Evolutionary conservation across 345 rosid species (phyloP).

Genomic region (Linum usitatissimum): DNA sequence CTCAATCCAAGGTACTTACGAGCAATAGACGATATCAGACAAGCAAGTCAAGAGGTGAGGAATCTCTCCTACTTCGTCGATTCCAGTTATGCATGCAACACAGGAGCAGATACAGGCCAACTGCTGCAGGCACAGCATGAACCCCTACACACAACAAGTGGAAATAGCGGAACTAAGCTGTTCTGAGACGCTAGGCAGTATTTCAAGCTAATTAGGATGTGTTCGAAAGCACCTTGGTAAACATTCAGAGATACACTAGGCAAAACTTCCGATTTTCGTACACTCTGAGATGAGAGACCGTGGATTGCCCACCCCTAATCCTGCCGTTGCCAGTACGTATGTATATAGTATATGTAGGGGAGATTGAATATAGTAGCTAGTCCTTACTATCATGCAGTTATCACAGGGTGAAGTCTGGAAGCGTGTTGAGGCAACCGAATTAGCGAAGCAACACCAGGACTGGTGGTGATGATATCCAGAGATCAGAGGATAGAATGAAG

Average conservation of each 20-base stretch:
- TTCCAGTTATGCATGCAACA: constrained; percentile 47
- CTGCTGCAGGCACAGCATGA: constrained; percentile 55
- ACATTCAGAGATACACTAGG: too few species aligned
- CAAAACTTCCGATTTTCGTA: too few species aligned
- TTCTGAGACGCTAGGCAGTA: too few species aligned
- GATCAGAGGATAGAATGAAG: background rate
- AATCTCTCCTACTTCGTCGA: constrained; percentile 50
- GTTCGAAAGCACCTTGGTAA: too few species aligned
- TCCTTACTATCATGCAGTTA: constrained; percentile 53
- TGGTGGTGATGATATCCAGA: constrained; percentile 3
- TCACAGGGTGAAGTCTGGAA: constrained; percentile 64
- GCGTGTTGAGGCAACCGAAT: constrained; percentile 67
- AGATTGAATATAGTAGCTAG: too few species aligned
- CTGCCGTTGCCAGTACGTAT: background rate
- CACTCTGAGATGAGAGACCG: too few species aligned
- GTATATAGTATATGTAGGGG: too few species aligned
- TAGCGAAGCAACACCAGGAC: constrained; percentile 31
- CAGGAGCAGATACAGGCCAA: constrained; percentile 57
- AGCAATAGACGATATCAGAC: constrained; percentile 45
- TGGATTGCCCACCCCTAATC: too few species aligned
- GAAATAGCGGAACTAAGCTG: too few species aligned
- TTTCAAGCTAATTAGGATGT: too few species aligned
- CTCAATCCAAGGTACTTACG: constrained; percentile 11
- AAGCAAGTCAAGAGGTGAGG: constrained; percentile 38
- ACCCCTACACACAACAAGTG: too few species aligned